Evolutionary conservation across 768 basidiomycete genomes (phyloP).

Genomic region (Russula foetens): DNA sequence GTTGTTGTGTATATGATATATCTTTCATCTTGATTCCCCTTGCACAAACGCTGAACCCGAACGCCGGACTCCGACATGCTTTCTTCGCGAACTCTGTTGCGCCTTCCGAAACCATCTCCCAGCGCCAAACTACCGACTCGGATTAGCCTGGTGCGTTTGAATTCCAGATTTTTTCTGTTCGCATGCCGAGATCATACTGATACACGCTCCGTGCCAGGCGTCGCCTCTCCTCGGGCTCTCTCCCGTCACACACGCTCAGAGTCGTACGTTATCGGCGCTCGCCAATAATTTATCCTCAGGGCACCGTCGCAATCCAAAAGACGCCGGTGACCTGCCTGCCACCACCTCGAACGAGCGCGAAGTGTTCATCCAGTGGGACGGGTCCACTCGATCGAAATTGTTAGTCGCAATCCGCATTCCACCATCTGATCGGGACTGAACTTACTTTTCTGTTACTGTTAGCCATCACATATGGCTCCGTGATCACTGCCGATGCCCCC

Average conservation of each 20-base stretch:
- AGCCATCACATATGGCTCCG: constrained; percentile 90
- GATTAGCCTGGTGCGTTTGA: background rate
- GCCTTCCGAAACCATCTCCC: background rate
- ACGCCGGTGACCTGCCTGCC: constrained; percentile 22
- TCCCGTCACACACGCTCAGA: background rate
- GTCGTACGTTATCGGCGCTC: background rate
- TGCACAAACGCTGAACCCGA: too few relatives aligned
- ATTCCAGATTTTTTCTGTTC: background rate
- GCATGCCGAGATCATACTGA: too few relatives aligned
- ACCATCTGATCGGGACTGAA: background rate
- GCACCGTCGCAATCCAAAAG: background rate
- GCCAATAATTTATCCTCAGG: background rate
- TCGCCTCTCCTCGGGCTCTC: background rate
- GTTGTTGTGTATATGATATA: too few relatives aligned
- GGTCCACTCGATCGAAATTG: constrained; percentile 69
- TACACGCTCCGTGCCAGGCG: background rate
- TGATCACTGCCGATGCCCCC: constrained; percentile 85
- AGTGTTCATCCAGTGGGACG: constrained; percentile 68
- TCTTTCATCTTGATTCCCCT: too few relatives aligned
- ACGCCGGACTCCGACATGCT: background rate
- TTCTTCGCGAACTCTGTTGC: background rate
- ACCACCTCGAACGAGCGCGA: constrained; percentile 47
- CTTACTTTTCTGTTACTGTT: background rate
- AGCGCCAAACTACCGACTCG: background rate
- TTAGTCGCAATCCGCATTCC: background rate